Evolutionary conservation across 2,329 filamentous ascomycete species (phyloP).

Genomic region (Aphanocladium album): DNA sequence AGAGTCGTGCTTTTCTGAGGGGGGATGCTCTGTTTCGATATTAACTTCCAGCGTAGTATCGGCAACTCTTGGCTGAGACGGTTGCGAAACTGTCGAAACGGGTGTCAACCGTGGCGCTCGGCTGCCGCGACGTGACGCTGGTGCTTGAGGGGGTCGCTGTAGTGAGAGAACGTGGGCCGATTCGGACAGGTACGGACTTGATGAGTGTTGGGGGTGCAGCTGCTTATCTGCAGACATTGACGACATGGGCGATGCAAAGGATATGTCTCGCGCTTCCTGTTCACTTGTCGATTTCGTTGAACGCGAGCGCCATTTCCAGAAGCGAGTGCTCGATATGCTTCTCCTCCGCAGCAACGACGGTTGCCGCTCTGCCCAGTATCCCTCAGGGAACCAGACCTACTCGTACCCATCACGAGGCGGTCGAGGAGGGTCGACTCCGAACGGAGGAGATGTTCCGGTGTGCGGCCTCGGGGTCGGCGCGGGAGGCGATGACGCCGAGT

Average conservation of each 20-base stretch:
- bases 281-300: slow-evolving; percentile 34
- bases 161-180: slow-evolving; percentile 44
- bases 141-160: slow-evolving; percentile 27
- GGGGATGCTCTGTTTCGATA: background rate
- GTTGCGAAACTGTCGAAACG: background rate
- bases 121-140: slow-evolving; percentile 9
- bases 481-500: background rate
- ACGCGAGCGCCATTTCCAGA: slow-evolving; percentile 38
- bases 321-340: slow-evolving; percentile 29
- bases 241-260: slow-evolving; percentile 22
- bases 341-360: slow-evolving; percentile 22
- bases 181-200: slow-evolving; percentile 43
- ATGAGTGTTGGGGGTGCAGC: slow-evolving; percentile 17
- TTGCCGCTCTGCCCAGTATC: slow-evolving; percentile 59
- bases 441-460: slow-evolving; percentile 14
- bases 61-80: background rate
- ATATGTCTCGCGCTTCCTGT: slow-evolving; percentile 20
- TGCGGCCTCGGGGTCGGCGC: background rate
- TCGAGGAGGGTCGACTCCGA: slow-evolving; percentile 48
- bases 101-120: slow-evolving; percentile 12
- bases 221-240: slow-evolving; percentile 17
- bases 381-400: slow-evolving; percentile 60
- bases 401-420: slow-evolving; percentile 50
- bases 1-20: background rate
- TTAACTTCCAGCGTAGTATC: background rate